Conservation (phyloP, 768 basidiomycete species). For the Suillus clintonianus region DNA sequence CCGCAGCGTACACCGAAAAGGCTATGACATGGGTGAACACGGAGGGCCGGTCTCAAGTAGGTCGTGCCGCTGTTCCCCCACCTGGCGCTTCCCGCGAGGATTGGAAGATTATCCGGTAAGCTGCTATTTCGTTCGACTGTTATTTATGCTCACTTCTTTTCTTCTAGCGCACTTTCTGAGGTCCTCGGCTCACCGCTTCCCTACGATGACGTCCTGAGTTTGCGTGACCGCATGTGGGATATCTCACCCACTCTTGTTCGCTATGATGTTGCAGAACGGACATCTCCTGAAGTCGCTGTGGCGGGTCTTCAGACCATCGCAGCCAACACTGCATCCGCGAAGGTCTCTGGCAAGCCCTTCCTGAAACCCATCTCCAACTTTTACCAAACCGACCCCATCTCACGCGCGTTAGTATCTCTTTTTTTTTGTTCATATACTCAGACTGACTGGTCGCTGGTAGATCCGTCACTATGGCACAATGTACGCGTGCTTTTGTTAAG, state of each 20-base stretch:
- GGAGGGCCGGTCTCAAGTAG: slow-evolving; percentile 90
- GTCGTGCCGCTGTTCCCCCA: slow-evolving; percentile 87
- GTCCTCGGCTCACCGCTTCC: slow-evolving; percentile 78
- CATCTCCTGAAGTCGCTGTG: slow-evolving; percentile 70
- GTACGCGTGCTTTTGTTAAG: slow-evolving; percentile 83
- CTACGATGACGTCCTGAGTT: slow-evolving; percentile 81
- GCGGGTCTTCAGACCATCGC: slow-evolving; percentile 67
- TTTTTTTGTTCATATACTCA: slow-evolving; percentile 1
- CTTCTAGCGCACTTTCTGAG: slow-evolving; percentile 81
- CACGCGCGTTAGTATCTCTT: slow-evolving; percentile 72
- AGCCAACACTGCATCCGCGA: slow-evolving; percentile 50
- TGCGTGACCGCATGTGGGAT: slow-evolving; percentile 96
- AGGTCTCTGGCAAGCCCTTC: slow-evolving; percentile 62
- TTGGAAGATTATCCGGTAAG: slow-evolving; percentile 93
- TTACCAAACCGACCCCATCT: slow-evolving; percentile 95
- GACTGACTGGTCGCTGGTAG: slow-evolving; percentile 35
- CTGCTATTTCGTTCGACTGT: neutral
- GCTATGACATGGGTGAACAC: slow-evolving; percentile 94
- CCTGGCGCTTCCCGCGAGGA: slow-evolving; percentile 97
- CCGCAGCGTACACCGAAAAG: slow-evolving; percentile 92
- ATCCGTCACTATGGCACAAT: slow-evolving; percentile 96
- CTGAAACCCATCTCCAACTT: slow-evolving; percentile 87
- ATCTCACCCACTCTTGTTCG: slow-evolving; percentile 87
- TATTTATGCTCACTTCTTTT: neutral
- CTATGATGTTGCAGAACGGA: slow-evolving; percentile 79